phyloP scores from a whole-genome alignment of 805 yeast genomes.

The Lachancea nothofagi region DNA sequence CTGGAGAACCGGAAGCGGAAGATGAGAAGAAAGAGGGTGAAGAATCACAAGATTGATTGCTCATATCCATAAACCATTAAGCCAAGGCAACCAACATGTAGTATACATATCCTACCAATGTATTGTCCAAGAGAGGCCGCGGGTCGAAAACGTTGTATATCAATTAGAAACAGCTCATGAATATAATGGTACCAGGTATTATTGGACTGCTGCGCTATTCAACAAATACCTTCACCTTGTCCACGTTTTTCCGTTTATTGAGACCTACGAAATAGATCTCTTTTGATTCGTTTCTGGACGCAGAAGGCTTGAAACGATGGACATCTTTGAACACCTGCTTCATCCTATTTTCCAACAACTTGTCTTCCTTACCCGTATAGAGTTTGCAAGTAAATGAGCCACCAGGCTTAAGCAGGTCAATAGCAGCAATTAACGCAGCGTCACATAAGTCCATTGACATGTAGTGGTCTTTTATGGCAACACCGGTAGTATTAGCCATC shows the following conservation, averaged over 20 bases:
- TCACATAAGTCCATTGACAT: slow-evolving; percentile 85
- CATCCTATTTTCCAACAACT: slow-evolving; percentile 53
- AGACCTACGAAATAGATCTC: slow-evolving; percentile 78
- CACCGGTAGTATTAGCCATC: slow-evolving; percentile 91
- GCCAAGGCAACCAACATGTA: too few species aligned
- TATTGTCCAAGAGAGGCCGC: too few species aligned
- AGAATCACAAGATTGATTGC: slow-evolving; percentile 15
- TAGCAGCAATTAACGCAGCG: slow-evolving; percentile 76
- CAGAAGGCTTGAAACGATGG: slow-evolving; percentile 67
- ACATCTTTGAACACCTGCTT: slow-evolving; percentile 57
- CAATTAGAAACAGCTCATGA: neutral
- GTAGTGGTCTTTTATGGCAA: slow-evolving; percentile 72
- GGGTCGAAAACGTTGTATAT: neutral
- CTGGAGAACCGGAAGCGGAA: slow-evolving; percentile 15
- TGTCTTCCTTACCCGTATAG: slow-evolving; percentile 78
- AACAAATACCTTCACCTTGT: slow-evolving; percentile 42
- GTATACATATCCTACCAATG: too few species aligned
- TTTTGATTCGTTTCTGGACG: slow-evolving; percentile 72
- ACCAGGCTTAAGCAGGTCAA: slow-evolving; percentile 58
- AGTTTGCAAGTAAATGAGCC: slow-evolving; percentile 81
- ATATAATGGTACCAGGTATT: neutral
- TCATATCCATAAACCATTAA: too few species aligned
- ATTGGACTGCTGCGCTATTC: neutral
- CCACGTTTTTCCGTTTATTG: slow-evolving; percentile 39
- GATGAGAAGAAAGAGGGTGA: slow-evolving; percentile 20